Base-by-base conservation (phyloP, 306 rosid species). In the Rosa chinensis region DNA sequence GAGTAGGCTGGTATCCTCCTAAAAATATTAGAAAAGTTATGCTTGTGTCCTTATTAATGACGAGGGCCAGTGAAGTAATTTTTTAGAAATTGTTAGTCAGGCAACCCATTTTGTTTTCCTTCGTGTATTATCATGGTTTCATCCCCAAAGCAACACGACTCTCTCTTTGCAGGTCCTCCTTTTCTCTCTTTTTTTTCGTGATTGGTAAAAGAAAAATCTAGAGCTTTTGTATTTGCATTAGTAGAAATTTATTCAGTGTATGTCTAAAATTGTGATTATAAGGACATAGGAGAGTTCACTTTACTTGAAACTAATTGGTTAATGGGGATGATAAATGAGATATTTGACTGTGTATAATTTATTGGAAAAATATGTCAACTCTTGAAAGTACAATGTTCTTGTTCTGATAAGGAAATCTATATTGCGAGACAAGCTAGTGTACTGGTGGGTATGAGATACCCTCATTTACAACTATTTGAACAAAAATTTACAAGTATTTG, bases 321-420 rank as follows among this genome's bases (percentile, higher is more conserved):
- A 23, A 10, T 61, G 67, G 23, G 39, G 18, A 61, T 10, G 40
- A 32, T 35, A 37, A 58, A 28, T 13, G 43, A 25, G 7, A 6
- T 64, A 35, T 64, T 14, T 64, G 18, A 32, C 69, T 12, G 10
- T 55, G 28, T 0, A 25, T 25, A 25, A 25, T 25, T 25, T 64
- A 64, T 64, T 43, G 1, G 18, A 32, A 14, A 35, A 5, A 25
- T 64, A 28, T 28, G 8, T 62, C 7, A 25, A 63, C 20, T 5
- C 68, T 63, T 13, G 40, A 32, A 25, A 62, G n/a, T 63, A 63
- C 42, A 32, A 58, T 58, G 35, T n/a, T 58, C 28, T 58, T 21
- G 32, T 59, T 79, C 87, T 78, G 72, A 82, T 70, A 43, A 21
- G 35, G 78, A 62, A 78, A 68, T 77, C 63, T 62, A 50, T 69